phyloP scores from a whole-genome alignment of 1,139 yeast species.

The Geotrichum reessii region DNA sequence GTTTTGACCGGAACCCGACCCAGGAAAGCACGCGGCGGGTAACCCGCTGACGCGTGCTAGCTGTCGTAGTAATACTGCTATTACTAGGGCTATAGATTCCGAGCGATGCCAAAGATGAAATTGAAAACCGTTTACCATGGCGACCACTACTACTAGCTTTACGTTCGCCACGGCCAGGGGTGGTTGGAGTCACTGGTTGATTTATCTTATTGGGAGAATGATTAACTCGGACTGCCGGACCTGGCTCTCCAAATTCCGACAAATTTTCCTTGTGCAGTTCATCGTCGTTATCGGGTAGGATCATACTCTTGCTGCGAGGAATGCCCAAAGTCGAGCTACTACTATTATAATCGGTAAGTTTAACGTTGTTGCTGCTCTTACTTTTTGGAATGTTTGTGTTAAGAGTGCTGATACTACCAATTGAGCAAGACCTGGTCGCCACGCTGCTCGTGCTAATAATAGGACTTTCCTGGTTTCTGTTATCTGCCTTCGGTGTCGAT shows the following conservation, averaged over 20 bases:
- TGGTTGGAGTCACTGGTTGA: background rate
- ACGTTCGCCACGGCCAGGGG: background rate
- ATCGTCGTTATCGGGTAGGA: background rate
- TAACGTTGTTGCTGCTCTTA: background rate
- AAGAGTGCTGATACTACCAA: background rate
- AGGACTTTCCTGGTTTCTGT: background rate
- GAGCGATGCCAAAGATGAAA: slow-evolving; percentile 10
- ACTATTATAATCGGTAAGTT: background rate
- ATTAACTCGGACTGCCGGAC: slow-evolving; percentile 27
- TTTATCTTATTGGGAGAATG: background rate
- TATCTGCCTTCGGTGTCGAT: background rate
- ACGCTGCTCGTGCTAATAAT: background rate
- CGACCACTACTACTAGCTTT: background rate
- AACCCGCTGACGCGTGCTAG: background rate
- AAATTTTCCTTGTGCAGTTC: slow-evolving; percentile 15
- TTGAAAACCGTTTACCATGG: slow-evolving; percentile 11
- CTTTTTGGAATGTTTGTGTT: background rate
- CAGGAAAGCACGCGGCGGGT: background rate
- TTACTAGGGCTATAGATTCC: background rate
- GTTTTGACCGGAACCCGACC: background rate
- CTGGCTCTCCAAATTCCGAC: slow-evolving; percentile 30
- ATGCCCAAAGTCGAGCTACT: too few relatives aligned
- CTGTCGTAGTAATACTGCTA: background rate
- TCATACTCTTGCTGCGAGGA: background rate
- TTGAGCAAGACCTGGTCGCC: background rate